A percentile compares a stretch with the other conserved stretches of the same genome.
phyloP scores from a whole-genome alignment of 106 monocot species.

The Platanthera guangdongensis region DNA sequence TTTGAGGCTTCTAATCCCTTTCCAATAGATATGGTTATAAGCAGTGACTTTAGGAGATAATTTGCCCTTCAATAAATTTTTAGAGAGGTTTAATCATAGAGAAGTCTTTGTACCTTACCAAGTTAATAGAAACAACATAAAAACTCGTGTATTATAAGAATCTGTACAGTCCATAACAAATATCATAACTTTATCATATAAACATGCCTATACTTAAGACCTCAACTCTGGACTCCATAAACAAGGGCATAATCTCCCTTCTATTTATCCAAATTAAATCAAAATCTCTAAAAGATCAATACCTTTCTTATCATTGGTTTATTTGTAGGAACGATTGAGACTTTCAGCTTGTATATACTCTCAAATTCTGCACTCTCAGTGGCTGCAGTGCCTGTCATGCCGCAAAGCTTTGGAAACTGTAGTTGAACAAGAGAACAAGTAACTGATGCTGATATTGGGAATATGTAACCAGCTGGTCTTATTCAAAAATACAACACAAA shows the following conservation, averaged over 20 bases:
- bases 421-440: slow-evolving; percentile 3
- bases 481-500: not conserved
- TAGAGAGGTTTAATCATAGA: not conserved
- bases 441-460: not conserved
- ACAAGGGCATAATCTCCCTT: not conserved
- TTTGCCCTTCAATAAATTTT: not conserved
- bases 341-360: slow-evolving; percentile 97
- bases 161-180: not conserved
- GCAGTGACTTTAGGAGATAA: not conserved
- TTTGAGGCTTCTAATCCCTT: not conserved
- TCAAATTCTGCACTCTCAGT: slow-evolving; percentile 94
- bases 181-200: not conserved
- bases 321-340: slow-evolving; percentile 85
- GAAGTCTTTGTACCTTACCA: not conserved
- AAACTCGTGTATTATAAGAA: not conserved
- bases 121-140: too few species aligned
- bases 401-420: slow-evolving; percentile 98
- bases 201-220: not conserved
- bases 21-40: not conserved
- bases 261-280: not conserved
- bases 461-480: not conserved
- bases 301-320: slow-evolving; percentile 99
- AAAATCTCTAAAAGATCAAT: slow-evolving; percentile 2
- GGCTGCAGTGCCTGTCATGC: slow-evolving; percentile 98
- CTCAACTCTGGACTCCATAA: not conserved